A percentile compares a stretch with the other conserved stretches of the same genome.
phyloP scores from a whole-genome alignment of 2,329 filamentous ascomycete species.

The Paracamarosporium sp. region DNA sequence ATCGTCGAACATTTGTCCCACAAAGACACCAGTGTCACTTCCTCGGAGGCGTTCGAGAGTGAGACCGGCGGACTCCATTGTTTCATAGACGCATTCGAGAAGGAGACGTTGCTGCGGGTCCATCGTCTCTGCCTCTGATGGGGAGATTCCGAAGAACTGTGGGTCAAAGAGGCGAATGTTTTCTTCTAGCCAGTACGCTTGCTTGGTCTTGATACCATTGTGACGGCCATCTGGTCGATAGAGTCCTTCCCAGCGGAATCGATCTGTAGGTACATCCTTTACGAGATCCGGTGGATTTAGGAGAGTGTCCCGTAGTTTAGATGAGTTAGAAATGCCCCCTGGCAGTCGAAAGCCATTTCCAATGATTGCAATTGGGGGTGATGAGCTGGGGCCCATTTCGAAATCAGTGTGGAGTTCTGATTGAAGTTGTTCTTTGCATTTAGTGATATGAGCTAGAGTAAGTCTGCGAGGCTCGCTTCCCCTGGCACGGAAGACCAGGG shows the following conservation, averaged over 20 bases:
- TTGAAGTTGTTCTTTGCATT: no score
- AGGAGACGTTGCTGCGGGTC: conserved; percentile 31
- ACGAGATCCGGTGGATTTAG: conserved; percentile 16
- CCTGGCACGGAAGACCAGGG: no score
- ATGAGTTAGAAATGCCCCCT: conserved; percentile 31
- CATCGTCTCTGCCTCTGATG: conserved; percentile 26
- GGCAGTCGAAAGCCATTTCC: conserved; percentile 46
- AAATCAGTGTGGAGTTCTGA: background rate
- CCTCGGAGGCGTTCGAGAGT: conserved; percentile 16
- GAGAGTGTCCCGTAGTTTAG: conserved; percentile 21
- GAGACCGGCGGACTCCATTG: conserved; percentile 21
- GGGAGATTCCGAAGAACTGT: conserved; percentile 30
- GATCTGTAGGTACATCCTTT: conserved; percentile 7
- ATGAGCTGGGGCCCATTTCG: background rate
- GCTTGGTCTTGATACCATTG: conserved; percentile 10
- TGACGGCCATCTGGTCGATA: conserved; percentile 7
- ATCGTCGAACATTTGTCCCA: conserved; percentile 17
- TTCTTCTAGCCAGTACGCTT: conserved; percentile 15
- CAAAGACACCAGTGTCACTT: conserved; percentile 17
- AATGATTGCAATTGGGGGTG: conserved; percentile 37
- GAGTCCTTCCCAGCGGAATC: conserved; percentile 6
- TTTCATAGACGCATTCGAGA: conserved; percentile 5
- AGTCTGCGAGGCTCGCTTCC: no score
- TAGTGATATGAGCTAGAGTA: no score
- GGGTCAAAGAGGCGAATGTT: conserved; percentile 45